Evolutionary conservation across 1,284 basidiomycete species (phyloP).

Genomic region (Ustilago cynodontis): DNA sequence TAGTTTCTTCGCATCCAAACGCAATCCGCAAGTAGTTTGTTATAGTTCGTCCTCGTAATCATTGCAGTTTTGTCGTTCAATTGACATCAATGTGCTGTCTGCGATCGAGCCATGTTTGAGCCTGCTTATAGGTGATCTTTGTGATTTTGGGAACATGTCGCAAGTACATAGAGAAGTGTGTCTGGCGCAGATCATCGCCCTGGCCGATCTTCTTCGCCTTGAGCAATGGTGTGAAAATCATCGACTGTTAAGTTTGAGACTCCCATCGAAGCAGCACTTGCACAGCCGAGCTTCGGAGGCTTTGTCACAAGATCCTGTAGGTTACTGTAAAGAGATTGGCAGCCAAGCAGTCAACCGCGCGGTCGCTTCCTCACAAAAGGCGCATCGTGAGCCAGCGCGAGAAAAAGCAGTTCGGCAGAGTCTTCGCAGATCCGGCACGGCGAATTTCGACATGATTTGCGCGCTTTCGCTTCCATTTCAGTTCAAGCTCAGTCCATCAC

Average conservation of each 20-base stretch:
- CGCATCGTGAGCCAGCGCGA: background rate
- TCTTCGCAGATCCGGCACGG: slow-evolving; percentile 14
- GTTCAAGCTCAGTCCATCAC: slow-evolving; percentile 10
- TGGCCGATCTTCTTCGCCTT: too few relatives aligned
- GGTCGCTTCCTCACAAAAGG: background rate
- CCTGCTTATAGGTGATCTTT: too few relatives aligned
- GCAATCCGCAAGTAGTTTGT: background rate
- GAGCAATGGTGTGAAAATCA: too few relatives aligned
- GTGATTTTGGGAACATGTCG: too few relatives aligned
- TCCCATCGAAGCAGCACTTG: background rate
- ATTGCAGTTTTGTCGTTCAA: background rate
- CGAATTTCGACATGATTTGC: slow-evolving; percentile 8
- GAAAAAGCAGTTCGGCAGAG: slow-evolving; percentile 3
- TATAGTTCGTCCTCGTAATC: background rate
- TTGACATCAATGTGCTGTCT: background rate
- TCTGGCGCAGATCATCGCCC: too few relatives aligned
- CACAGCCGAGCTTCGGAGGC: slow-evolving; percentile 1
- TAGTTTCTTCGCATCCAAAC: background rate
- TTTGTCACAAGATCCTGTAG: background rate
- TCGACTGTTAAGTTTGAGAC: background rate
- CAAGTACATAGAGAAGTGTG: too few relatives aligned
- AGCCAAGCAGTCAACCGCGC: background rate
- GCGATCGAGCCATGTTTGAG: background rate
- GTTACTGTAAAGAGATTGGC: too few relatives aligned
- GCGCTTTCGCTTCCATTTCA: slow-evolving; percentile 1